A percentile compares a stretch with the other conserved stretches of the same genome.
phyloP scores from a whole-genome alignment of 306 rosid genomes.

The Trifolium fragiferum region DNA sequence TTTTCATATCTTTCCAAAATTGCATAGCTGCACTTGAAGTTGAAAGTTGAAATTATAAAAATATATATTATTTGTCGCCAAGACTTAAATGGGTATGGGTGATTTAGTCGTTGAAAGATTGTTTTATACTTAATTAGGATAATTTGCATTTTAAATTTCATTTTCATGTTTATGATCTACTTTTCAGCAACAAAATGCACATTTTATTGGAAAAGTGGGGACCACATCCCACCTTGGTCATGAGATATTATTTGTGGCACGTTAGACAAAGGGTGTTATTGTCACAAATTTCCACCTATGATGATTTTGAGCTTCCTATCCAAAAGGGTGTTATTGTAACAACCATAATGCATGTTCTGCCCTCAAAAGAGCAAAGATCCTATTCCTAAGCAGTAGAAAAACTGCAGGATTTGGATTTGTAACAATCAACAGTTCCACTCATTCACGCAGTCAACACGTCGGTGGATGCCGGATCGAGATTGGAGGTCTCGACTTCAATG shows the following conservation, averaged over 20 bases:
- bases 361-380: not conserved
- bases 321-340: not conserved
- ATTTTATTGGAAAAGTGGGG: not conserved
- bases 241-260: slow-evolving; percentile 7
- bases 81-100: not conserved
- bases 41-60: not conserved
- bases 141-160: not conserved
- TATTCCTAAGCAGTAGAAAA: not conserved
- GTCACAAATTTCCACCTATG: slow-evolving; percentile 9
- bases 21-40: not conserved
- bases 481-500: too few species aligned
- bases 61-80: not conserved
- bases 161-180: not conserved
- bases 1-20: not conserved
- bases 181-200: slow-evolving; percentile 2
- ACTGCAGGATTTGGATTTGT: too few species aligned
- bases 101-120: not conserved
- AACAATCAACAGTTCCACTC: too few species aligned
- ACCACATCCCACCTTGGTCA: not conserved
- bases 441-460: too few species aligned
- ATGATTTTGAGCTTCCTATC: not conserved
- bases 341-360: not conserved
- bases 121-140: slow-evolving; percentile 1
- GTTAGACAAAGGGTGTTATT: slow-evolving; percentile 10
- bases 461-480: too few species aligned